Conservation (phyloP, 345 rosid genomes). For the Hevea brasiliensis region DNA sequence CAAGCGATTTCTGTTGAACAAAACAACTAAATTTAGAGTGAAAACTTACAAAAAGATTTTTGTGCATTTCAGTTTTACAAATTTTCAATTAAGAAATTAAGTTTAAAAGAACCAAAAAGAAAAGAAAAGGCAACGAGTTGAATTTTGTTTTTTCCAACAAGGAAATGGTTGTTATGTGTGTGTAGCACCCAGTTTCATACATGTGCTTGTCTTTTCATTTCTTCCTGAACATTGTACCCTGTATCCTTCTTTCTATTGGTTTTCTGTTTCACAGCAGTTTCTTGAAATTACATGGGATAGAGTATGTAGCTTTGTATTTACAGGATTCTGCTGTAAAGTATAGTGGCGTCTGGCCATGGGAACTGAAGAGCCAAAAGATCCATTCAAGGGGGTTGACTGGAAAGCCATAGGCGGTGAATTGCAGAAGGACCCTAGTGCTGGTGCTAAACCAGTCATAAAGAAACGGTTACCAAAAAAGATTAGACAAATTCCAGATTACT, state of each 20-base stretch:
- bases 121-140: background rate
- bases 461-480: constrained; percentile 77
- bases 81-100: no score
- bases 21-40: background rate
- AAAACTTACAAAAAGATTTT: no score
- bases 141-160: background rate
- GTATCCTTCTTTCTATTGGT: background rate
- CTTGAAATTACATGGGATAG: background rate
- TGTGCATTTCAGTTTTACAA: no score
- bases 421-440: constrained; percentile 62
- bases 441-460: constrained; percentile 48
- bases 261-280: background rate
- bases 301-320: background rate
- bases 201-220: no score
- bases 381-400: constrained; percentile 92
- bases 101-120: no score
- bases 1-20: background rate
- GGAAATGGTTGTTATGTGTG: background rate
- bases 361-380: constrained; percentile 63
- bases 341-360: constrained; percentile 40
- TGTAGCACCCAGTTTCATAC: background rate
- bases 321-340: constrained; percentile 12
- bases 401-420: constrained; percentile 58
- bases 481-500: constrained; percentile 82
- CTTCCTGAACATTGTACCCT: background rate